These are phyloP conservation scores for Blastomyces parvus DNA, from an alignment of 2,329 filamentous ascomycete species.

Conservation along the genomic window DNA sequence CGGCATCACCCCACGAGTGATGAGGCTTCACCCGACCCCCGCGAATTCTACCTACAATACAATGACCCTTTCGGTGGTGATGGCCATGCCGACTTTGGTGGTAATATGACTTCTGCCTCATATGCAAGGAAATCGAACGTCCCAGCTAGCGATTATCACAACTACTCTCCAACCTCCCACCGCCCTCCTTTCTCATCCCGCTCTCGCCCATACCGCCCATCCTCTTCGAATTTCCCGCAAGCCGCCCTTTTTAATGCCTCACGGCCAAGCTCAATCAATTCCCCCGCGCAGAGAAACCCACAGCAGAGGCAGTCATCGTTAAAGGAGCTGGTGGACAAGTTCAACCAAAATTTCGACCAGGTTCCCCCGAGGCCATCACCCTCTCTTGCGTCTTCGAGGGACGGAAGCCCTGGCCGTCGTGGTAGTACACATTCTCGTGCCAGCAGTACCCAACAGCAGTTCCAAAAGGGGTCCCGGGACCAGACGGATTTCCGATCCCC, in stretches of 20 bases:
- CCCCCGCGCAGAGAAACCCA: constrained; percentile 13
- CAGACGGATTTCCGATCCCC: constrained; percentile 1
- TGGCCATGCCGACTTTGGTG: constrained; percentile 13
- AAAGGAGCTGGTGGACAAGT: constrained; percentile 68
- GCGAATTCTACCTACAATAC: constrained; percentile 44
- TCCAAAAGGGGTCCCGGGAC: constrained; percentile 10
- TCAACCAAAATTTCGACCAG: constrained; percentile 54
- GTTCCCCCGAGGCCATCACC: constrained; percentile 34
- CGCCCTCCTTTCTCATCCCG: constrained; percentile 15
- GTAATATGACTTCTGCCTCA: constrained; percentile 19
- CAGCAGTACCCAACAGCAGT: constrained; percentile 19
- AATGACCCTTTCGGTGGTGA: constrained; percentile 28
- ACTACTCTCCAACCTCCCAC: constrained; percentile 10
- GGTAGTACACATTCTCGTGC: constrained; percentile 22
- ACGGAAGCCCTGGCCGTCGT: constrained; percentile 28
- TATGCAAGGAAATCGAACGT: constrained; percentile 9
- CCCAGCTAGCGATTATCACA: constrained; percentile 6
- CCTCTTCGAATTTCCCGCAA: constrained; percentile 19
- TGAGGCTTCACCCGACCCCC: constrained; percentile 36
- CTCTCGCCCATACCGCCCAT: constrained; percentile 25
- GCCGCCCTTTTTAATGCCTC: background rate
- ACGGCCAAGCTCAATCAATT: constrained; percentile 1
- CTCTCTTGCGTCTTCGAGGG: constrained; percentile 27
- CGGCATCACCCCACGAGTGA: constrained; percentile 17
- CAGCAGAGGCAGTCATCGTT: constrained; percentile 55